phyloP scores from a whole-genome alignment of 257 asterid species.

The Solanum paucissectum region DNA sequence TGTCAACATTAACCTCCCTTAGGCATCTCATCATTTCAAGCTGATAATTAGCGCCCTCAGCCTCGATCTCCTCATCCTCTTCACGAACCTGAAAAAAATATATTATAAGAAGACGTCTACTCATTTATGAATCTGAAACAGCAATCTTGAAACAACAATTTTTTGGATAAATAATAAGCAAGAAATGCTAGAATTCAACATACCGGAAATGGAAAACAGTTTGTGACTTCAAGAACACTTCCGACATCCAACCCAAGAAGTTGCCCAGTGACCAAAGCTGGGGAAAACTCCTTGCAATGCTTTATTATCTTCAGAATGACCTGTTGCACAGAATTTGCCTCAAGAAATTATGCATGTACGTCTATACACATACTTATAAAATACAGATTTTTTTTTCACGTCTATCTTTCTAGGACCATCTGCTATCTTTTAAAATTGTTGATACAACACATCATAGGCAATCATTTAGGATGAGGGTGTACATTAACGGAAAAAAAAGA shows the following conservation, averaged over 20 bases:
- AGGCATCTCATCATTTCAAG: slow-evolving; percentile 99
- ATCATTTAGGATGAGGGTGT: neutral
- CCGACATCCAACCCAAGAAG: slow-evolving; percentile 98
- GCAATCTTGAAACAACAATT: neutral
- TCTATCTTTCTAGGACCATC: neutral
- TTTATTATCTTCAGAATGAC: slow-evolving; percentile 87
- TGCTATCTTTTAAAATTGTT: neutral
- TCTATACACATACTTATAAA: neutral
- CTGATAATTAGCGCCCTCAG: slow-evolving; percentile 97
- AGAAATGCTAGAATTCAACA: neutral
- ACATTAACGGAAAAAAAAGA: neutral
- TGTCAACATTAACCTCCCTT: slow-evolving; percentile 96
- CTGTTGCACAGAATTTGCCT: slow-evolving; percentile 15
- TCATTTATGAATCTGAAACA: neutral
- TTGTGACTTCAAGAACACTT: slow-evolving; percentile 92
- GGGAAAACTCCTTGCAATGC: slow-evolving; percentile 95
- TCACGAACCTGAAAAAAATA: slow-evolving; percentile 51
- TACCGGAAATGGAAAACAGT: slow-evolving; percentile 95
- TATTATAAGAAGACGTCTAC: neutral
- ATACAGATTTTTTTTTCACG: neutral
- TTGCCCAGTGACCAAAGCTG: slow-evolving; percentile 91
- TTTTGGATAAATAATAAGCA: neutral
- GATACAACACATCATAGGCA: neutral
- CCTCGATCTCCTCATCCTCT: slow-evolving; percentile 95
- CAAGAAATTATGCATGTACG: neutral